Base-by-base conservation (phyloP, 306 rosid species). In the Fragaria nilgerrensis region DNA sequence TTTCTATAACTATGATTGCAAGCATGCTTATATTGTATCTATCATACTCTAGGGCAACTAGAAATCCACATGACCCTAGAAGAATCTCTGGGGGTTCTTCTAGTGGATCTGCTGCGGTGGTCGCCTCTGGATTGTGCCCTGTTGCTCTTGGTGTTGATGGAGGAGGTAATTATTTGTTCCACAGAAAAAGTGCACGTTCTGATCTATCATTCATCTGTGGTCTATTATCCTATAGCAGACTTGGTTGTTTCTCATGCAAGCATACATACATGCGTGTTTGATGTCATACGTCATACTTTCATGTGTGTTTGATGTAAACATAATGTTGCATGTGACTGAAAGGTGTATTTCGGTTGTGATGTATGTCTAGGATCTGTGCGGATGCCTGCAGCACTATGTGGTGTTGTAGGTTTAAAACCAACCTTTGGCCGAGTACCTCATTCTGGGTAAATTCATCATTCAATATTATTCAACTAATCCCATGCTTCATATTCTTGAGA, bases 321-420 rank as follows among this genome's bases (percentile, higher is more conserved):
- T 63, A 52, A 58, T 11, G 37, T 59, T 49, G 16, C 50, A 47
- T 47, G 37, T 27, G 73, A 77, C 74, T 81, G 44, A 70, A 71
- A 48, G 44, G 25, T 39, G 71, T 64, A 20, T 39, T 78, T 80
- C 70, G 63, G 79, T 62, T 81, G 63, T 70, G 34, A 73, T 65
- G 27, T 55, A 9, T 80, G 72, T 27, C 56, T 82, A 94, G 98
- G 98, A 79, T 94, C 98, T 75, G 97, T 92, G 74, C 82, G 98
- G 79, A 87, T 94, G 94, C 98, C 98, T 20, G 98, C 98, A 67
- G 81, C 98, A 68, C 96, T 94, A 74, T 94, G 98, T 74, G 98
- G 97, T 70, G 93, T 94, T 50, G 84, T 90, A 61, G 98, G 98
- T 82, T 83, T 94, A 55, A 92, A 94, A 84, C 97, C 97, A 58